Percentiles rank a stretch among this genome's conserved stretches.
Evolutionary conservation across 2,329 filamentous ascomycete genomes (phyloP).

Genomic region (Sporothrix sp.): DNA sequence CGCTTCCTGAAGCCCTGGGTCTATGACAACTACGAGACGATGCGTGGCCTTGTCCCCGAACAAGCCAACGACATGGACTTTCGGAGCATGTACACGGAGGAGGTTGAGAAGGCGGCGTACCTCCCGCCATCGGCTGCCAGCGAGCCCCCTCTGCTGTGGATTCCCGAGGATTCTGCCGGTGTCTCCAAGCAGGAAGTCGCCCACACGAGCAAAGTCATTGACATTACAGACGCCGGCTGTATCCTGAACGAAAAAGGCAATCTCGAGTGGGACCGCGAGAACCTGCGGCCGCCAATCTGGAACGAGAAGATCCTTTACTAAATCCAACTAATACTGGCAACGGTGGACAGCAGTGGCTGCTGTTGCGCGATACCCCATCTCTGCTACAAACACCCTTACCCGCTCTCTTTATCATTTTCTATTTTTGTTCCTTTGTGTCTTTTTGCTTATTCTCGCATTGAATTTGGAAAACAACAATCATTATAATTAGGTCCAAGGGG

Average conservation of each 20-base stretch:
- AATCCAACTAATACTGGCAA: background rate
- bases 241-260: constrained; percentile 58
- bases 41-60: constrained; percentile 60
- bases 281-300: constrained; percentile 27
- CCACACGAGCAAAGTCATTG: constrained; percentile 60
- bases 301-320: constrained; percentile 29
- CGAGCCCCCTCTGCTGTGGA: constrained; percentile 65
- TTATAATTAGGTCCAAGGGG: too few relatives aligned
- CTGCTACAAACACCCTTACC: too few relatives aligned
- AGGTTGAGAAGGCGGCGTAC: constrained; percentile 59
- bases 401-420: too few relatives aligned
- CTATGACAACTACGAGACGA: constrained; percentile 60
- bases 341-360: background rate
- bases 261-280: constrained; percentile 27
- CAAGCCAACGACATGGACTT: constrained; percentile 33
- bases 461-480: background rate
- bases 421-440: too few relatives aligned
- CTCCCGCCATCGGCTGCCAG: constrained; percentile 60
- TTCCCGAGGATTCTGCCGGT: constrained; percentile 64
- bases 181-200: constrained; percentile 68
- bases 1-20: constrained; percentile 71
- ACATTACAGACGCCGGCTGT: constrained; percentile 72
- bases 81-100: constrained; percentile 49
- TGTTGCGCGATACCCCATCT: background rate
- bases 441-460: background rate